Evolutionary conservation across 371 early-diverging fungal species (phyloP).

Genomic region (Syncephalastrum racemosum): DNA sequence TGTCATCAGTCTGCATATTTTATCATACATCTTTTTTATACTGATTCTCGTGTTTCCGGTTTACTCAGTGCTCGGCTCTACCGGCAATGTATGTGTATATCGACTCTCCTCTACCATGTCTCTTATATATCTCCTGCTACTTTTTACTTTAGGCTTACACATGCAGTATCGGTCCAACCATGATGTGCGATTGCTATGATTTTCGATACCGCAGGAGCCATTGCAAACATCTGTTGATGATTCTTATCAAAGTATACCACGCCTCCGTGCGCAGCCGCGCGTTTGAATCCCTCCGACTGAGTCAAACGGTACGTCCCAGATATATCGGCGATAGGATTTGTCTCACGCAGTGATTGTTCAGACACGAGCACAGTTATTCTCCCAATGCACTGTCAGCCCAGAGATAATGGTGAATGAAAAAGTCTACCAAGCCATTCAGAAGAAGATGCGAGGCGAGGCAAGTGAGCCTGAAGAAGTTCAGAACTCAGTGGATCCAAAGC

Average conservation of each 20-base stretch:
- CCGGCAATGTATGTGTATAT: no score
- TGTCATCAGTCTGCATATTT: no score
- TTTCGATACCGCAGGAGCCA: slow-evolving; percentile 2
- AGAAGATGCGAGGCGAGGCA: slow-evolving; percentile 15
- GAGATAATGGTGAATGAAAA: not conserved
- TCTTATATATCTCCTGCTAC: no score
- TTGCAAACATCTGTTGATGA: slow-evolving; percentile 8
- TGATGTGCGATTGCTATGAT: not conserved
- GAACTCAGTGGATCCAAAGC: not conserved
- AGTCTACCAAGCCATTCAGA: slow-evolving; percentile 11
- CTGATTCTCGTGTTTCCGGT: no score
- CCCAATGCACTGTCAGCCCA: not conserved
- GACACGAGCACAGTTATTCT: not conserved
- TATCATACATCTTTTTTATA: no score
- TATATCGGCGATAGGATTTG: no score
- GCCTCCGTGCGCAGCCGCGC: not conserved
- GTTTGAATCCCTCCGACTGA: not conserved
- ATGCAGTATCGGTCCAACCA: not conserved
- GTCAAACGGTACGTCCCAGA: not conserved
- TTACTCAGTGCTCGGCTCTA: no score
- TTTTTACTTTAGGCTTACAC: not conserved
- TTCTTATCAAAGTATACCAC: slow-evolving; percentile 1
- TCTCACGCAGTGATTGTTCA: not conserved
- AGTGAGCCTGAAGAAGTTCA: not conserved
- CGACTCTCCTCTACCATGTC: no score